Base-by-base conservation (phyloP, 495 filamentous ascomycete species). In the Tuber aestivum region DNA sequence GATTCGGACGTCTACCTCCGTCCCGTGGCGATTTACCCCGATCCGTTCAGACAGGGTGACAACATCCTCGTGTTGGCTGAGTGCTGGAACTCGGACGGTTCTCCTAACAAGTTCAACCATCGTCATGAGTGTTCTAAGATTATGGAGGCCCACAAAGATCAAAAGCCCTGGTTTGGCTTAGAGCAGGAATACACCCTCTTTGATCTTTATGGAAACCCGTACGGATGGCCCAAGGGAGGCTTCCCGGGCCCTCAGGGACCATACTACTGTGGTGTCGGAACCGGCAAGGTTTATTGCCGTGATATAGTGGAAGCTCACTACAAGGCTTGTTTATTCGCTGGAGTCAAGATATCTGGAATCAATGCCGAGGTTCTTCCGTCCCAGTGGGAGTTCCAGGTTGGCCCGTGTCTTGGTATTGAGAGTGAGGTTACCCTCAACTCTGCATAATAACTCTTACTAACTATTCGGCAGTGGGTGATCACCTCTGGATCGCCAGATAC, bases 341-440 rank as follows among this genome's bases (percentile, higher is more conserved):
- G 91, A 80, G 88, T 99, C 85, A 91, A 94, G 83, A 97, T 99
- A 86, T 97, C 95, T 44, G 95, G 95, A 86, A 97, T 95, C 87
- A 99, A 99, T 87, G 95, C 95, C 71, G 95, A 99, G 90, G 95
- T 99, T 84, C 95, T 97, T 91, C 94, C 95, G 74, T 94, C 92
- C 76, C 95, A 99, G 85, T 99, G 95, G 95, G 95, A 99, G 87
- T 98, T 94, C 92, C 95, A 99, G 86, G 92, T 99, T 83, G 95
- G 96, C 77, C 96, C 96, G 78, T 97, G 95, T 87, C 83, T 87
- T 61, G 95, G 95, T 70, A 98, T 99, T 83, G 89, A 93, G 84
- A 87, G 91, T 92, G 85, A 85, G 88, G 87, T 75, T 41, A 65
- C 6, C 32, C 74, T 48, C 42, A 38, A 69, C 71, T 74, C 44